phyloP scores from a whole-genome alignment of 805 yeast species.

The Clavispora fructus region DNA sequence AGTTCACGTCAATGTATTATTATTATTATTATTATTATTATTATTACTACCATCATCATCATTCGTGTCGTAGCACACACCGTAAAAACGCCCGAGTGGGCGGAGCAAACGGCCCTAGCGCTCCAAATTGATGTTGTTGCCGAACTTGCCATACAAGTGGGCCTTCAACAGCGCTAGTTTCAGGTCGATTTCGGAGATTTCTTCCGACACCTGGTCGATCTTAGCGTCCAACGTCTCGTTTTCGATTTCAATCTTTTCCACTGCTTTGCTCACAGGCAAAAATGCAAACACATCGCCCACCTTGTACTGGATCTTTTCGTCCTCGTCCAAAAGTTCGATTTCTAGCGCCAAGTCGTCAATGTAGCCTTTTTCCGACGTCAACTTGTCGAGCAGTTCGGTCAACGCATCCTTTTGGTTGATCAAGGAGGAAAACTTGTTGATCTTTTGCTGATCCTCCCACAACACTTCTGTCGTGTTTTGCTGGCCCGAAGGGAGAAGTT shows the following conservation, averaged over 20 bases:
- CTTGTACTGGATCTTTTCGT: conserved; percentile 66
- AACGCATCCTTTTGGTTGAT: conserved; percentile 65
- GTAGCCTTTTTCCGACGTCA: conserved; percentile 73
- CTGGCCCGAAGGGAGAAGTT: conserved; percentile 52
- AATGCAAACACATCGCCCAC: conserved; percentile 79
- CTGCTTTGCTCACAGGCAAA: conserved; percentile 60
- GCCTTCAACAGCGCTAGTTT: conserved; percentile 60
- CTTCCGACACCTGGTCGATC: conserved; percentile 41
- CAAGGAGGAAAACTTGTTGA: conserved; percentile 82
- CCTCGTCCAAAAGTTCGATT: conserved; percentile 76
- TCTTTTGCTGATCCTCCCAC: conserved; percentile 84
- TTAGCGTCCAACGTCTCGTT: conserved; percentile 46
- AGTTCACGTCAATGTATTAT: not conserved
- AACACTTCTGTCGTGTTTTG: conserved; percentile 54
- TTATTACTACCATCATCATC: not conserved
- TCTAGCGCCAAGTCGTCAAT: conserved; percentile 83
- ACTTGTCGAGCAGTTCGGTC: conserved; percentile 42
- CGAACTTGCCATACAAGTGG: conserved; percentile 82
- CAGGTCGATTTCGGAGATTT: conserved; percentile 49
- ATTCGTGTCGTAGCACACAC: not conserved
- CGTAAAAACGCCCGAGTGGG: too few species aligned
- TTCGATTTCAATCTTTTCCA: conserved; percentile 63
- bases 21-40: not conserved
- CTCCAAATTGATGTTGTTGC: conserved; percentile 82
- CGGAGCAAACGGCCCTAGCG: conserved; percentile 21